phyloP scores from a whole-genome alignment of 2,329 filamentous ascomycete species.

The Canariomyces notabilis region DNA sequence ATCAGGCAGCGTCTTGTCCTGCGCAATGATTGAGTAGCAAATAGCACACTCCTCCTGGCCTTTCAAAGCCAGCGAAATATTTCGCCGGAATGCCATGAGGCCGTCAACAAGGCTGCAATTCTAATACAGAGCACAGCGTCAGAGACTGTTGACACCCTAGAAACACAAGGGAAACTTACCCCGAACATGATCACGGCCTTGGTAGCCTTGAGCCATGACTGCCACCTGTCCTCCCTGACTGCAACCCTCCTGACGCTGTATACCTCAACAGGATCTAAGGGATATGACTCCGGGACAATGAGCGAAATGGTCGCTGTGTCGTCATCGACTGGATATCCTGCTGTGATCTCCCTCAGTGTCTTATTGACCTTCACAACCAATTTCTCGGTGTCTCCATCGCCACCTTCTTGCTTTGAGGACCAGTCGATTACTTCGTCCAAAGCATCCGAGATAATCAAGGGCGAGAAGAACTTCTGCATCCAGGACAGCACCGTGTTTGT shows the following conservation, averaged over 20 bases:
- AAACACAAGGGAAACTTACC: slow-evolving; percentile 34
- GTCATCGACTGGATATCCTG: slow-evolving; percentile 84
- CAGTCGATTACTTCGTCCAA: slow-evolving; percentile 65
- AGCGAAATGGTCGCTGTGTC: slow-evolving; percentile 78
- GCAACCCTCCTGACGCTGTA: slow-evolving; percentile 76
- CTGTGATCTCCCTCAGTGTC: slow-evolving; percentile 69
- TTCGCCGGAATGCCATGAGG: slow-evolving; percentile 75
- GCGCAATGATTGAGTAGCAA: slow-evolving; percentile 90
- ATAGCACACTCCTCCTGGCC: slow-evolving; percentile 95
- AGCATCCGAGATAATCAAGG: slow-evolving; percentile 59
- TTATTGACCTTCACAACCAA: slow-evolving; percentile 66
- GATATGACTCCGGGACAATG: slow-evolving; percentile 73
- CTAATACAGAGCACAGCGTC: slow-evolving; percentile 28
- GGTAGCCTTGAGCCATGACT: slow-evolving; percentile 80
- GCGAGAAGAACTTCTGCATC: slow-evolving; percentile 80
- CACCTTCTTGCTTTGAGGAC: slow-evolving; percentile 50
- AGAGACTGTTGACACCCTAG: not conserved
- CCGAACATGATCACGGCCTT: slow-evolving; percentile 92
- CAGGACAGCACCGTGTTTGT: slow-evolving; percentile 73
- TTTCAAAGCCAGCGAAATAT: slow-evolving; percentile 82
- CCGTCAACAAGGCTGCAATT: slow-evolving; percentile 87
- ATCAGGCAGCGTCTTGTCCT: slow-evolving; percentile 83
- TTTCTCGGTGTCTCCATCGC: slow-evolving; percentile 48
- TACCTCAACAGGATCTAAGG: slow-evolving; percentile 73
- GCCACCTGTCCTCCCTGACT: slow-evolving; percentile 88